Conservation (phyloP, 768 basidiomycete species). For the Lactarius hengduanensis region DNA sequence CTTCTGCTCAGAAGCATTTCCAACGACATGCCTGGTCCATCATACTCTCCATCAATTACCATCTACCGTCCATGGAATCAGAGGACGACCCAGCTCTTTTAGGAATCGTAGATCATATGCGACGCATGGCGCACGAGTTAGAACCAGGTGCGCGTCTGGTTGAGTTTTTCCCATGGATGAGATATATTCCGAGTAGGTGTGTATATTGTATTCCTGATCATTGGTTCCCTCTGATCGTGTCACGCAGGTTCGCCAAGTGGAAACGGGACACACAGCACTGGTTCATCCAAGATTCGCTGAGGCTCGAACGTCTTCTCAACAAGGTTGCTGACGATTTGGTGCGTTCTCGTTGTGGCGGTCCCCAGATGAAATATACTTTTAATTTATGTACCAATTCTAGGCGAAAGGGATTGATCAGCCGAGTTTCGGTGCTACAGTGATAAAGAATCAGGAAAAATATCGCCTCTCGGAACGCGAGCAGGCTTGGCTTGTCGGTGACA, state of each 20-base stretch:
- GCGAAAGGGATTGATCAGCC: neutral
- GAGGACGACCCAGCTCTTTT: conserved; percentile 13
- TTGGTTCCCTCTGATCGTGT: neutral
- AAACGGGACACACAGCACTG: neutral
- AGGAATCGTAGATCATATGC: neutral
- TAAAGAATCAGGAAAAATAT: conserved; percentile 3
- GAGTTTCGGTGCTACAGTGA: conserved; percentile 5
- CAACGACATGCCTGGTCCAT: conserved; percentile 33
- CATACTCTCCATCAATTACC: conserved; percentile 29
- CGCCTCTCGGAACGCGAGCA: conserved; percentile 15
- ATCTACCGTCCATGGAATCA: conserved; percentile 11
- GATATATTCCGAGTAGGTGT: neutral
- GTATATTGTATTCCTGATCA: neutral
- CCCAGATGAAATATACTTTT: neutral
- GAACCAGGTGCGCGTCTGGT: neutral
- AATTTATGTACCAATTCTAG: neutral
- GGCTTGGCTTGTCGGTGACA: conserved; percentile 21
- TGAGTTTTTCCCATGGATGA: neutral
- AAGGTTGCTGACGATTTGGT: neutral
- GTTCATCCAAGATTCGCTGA: neutral
- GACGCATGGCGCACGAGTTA: neutral
- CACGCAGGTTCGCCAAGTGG: neutral
- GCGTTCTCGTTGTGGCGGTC: neutral
- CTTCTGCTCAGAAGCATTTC: conserved; percentile 27
- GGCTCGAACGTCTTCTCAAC: neutral